Percentiles rank a stretch among this genome's conserved stretches.
Evolutionary conservation across 2,329 filamentous ascomycete genomes (phyloP).

Genomic region (Daldinia sp.): DNA sequence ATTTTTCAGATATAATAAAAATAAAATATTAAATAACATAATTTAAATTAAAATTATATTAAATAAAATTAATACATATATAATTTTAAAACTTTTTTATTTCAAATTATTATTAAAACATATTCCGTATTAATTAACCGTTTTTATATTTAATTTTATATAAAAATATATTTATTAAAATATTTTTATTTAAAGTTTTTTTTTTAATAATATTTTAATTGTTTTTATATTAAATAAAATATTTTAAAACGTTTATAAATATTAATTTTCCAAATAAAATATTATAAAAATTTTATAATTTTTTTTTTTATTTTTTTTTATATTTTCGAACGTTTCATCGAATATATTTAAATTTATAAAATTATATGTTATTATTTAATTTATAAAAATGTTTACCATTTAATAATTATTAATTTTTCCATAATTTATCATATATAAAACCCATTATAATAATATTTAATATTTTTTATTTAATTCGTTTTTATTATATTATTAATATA

Average conservation of each 20-base stretch:
- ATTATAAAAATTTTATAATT: too few species aligned
- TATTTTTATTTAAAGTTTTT: too few species aligned
- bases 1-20: constrained; percentile 8
- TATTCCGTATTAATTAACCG: background rate
- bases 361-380: background rate
- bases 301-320: too few species aligned
- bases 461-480: background rate
- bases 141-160: constrained; percentile 2
- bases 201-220: background rate
- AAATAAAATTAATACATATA: background rate
- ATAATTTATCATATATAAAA: background rate
- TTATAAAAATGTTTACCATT: background rate
- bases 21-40: background rate
- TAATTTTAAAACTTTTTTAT: background rate
- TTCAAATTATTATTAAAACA: constrained; percentile 3
- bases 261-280: too few species aligned
- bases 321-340: too few species aligned
- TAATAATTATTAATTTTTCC: background rate
- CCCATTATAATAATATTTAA: background rate
- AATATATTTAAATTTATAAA: too few species aligned
- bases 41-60: background rate
- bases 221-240: background rate
- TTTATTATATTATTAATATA: background rate
- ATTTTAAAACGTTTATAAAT: too few species aligned
- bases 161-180: background rate